Evolutionary conservation across 2,329 filamentous ascomycete species (phyloP).

Genomic region (Pseudonectria foliicola): DNA sequence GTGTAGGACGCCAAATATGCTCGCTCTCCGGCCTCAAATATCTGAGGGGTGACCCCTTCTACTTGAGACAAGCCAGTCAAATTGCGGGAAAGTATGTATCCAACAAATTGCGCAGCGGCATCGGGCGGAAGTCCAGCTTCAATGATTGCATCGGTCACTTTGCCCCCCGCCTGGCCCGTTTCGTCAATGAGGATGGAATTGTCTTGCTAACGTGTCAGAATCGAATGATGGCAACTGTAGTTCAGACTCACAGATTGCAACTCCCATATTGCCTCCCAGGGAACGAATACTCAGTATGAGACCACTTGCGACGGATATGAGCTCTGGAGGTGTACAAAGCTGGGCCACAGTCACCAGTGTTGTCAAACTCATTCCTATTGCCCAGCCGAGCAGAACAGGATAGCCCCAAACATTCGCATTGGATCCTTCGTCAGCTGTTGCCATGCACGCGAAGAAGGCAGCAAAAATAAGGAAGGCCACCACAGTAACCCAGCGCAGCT

Average conservation of each 20-base stretch:
- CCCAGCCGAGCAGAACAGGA: constrained; percentile 28
- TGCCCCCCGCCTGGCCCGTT: not conserved
- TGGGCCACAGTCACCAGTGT: constrained; percentile 31
- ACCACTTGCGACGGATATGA: constrained; percentile 31
- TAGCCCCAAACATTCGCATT: constrained; percentile 28
- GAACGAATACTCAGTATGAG: constrained; percentile 32
- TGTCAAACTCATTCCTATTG: constrained; percentile 27
- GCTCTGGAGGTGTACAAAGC: constrained; percentile 29
- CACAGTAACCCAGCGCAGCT: constrained; percentile 19
- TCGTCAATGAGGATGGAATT: constrained; percentile 8
- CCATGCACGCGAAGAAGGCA: constrained; percentile 29
- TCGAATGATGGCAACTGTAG: not conserved
- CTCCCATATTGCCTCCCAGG: constrained; percentile 30
- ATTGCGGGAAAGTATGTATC: constrained; percentile 4
- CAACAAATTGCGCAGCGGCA: constrained; percentile 4
- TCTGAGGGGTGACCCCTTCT: constrained; percentile 4
- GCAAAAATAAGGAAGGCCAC: constrained; percentile 21
- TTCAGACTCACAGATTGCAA: constrained; percentile 24
- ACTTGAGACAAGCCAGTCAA: constrained; percentile 4
- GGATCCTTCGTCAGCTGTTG: constrained; percentile 21
- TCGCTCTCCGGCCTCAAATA: constrained; percentile 2
- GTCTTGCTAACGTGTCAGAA: constrained; percentile 2
- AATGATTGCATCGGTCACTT: constrained; percentile 1
- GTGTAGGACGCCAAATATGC: constrained; percentile 2
- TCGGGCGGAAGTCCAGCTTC: constrained; percentile 5